Evolutionary conservation across 148 eudicot species (phyloP), one percentile per base, ranked within the genome.

Genomic region (Fallopia convolvulus): DNA sequence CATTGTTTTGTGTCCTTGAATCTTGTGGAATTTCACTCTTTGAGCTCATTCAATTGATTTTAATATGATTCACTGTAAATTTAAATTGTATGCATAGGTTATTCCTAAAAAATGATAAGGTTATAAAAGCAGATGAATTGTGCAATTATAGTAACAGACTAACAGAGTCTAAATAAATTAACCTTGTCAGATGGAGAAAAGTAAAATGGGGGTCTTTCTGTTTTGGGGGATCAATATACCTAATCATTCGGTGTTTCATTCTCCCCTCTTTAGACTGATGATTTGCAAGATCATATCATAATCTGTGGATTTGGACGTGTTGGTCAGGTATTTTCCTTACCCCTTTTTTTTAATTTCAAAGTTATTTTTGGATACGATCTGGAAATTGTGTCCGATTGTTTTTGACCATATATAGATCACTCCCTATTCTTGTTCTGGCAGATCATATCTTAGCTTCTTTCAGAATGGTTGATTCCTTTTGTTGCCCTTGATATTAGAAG

Each of bases 401-500:
- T 55, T 55, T 18, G 13, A 52, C 56, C 3, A 70, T 33, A 32
- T 40, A 12, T 32, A 36, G n/a, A 21, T 40, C 73, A 32, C 21
- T 70, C 46, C 73, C 6, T 70, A 17, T 70, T 82, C 74, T 36
- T 42, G 1, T 79, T 72, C 75, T 75, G 79, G 83, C 91, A 95
- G 99, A 95, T 95, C 75, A 91, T 95, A 73, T 97, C 99, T 14
- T 97, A 95, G 80, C 99, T 95, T 81, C 99, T 95, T 75, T 95
- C 99, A 40, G 97, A 95, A 86, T 83, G 94, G 72, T 85, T 95
- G 40, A 95, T 95, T 79, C 99, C 99, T 78, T 95, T 95, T 89
- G 99, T 95, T 80, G 99, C 99, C 42, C 97, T 95, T 79, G 99
- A 95, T 86, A 97, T 95, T 84, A 89, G 97, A 83, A 95, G 94